phyloP scores from a whole-genome alignment of 2,329 filamentous ascomycete genomes.

The Purpureocillium lavendulum region DNA sequence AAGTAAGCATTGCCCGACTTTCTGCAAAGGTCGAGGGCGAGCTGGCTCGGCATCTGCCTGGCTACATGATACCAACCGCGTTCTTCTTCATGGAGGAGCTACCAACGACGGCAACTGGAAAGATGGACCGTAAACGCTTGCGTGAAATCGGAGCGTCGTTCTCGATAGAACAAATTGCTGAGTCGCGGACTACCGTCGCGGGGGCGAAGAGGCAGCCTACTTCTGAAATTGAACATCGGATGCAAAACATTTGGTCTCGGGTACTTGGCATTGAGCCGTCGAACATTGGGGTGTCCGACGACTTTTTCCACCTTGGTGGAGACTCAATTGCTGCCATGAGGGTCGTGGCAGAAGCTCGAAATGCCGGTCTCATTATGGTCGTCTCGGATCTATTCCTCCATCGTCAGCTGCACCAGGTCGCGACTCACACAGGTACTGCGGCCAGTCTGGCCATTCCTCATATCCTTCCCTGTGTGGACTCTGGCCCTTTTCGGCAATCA shows the following conservation, averaged over 20 bases:
- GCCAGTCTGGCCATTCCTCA: too few relatives aligned
- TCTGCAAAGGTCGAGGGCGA: not conserved
- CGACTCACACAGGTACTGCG: too few relatives aligned
- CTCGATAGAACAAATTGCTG: not conserved
- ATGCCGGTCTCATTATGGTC: too few relatives aligned
- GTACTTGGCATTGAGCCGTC: constrained; percentile 17
- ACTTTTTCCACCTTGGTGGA: constrained; percentile 33
- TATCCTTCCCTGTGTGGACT: too few relatives aligned
- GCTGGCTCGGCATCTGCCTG: constrained; percentile 9
- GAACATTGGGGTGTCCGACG: constrained; percentile 19
- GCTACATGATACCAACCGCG: constrained; percentile 32
- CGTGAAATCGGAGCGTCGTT: not conserved
- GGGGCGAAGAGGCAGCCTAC: not conserved
- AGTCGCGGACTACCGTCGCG: not conserved
- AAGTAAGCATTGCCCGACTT: not conserved
- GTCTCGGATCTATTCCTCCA: too few relatives aligned
- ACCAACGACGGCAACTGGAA: constrained; percentile 15
- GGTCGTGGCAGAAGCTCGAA: constrained; percentile 15
- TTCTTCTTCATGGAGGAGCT: constrained; percentile 30
- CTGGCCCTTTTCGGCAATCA: too few relatives aligned
- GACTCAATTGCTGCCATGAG: constrained; percentile 37
- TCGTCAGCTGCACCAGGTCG: too few relatives aligned
- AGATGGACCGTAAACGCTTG: constrained; percentile 4
- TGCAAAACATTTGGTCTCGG: constrained; percentile 20
- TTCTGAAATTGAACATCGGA: constrained; percentile 14